Percentiles rank a stretch among this genome's conserved stretches.
phyloP scores from a whole-genome alignment of 225 moss, liverwort and hornwort species.

The Takakia lepidozioides region DNA sequence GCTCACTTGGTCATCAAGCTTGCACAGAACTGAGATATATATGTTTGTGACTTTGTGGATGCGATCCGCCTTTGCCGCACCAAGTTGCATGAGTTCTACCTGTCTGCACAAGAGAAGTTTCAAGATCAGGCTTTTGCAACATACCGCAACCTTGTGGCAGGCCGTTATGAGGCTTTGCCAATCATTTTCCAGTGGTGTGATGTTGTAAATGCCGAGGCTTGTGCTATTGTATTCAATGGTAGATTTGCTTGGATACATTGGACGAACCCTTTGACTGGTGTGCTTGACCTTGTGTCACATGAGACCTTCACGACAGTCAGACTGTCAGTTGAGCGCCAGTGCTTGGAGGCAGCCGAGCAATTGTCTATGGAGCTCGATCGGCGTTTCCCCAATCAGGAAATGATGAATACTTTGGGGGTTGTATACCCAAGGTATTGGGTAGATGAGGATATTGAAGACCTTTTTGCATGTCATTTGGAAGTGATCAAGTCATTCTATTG shows the following conservation, averaged over 20 bases:
- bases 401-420: constrained; percentile 1
- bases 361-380: too few species aligned
- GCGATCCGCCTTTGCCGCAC: not conserved
- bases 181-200: too few species aligned
- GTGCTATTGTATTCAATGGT: not conserved
- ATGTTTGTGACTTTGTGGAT: not conserved
- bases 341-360: not conserved
- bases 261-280: not conserved
- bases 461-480: too few species aligned
- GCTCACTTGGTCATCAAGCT: not conserved
- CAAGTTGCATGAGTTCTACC: not conserved
- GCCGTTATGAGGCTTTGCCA: not conserved
- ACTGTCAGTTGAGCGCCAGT: too few species aligned
- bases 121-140: too few species aligned
- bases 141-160: not conserved
- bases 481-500: too few species aligned
- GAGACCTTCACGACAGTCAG: too few species aligned
- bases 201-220: not conserved
- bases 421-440: not conserved
- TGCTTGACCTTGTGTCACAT: not conserved
- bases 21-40: not conserved
- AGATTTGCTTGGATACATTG: not conserved
- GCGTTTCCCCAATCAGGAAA: not conserved
- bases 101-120: not conserved
- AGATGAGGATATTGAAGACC: not conserved